Percentiles rank a stretch among this genome's conserved stretches.
Evolutionary conservation across 495 filamentous ascomycete genomes (phyloP).

Genomic region (Penicillium taxi): DNA sequence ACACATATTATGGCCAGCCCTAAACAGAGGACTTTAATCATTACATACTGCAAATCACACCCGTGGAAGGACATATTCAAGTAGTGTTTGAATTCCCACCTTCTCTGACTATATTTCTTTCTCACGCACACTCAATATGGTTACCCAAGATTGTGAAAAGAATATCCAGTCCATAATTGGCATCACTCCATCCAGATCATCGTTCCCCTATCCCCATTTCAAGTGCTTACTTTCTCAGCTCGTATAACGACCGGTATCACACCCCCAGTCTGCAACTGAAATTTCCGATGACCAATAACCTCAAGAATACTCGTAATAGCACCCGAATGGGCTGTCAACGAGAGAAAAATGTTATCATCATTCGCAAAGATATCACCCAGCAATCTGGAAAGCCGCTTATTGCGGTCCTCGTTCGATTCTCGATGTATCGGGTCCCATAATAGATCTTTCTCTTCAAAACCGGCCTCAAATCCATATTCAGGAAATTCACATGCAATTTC

Average conservation of each 20-base stretch:
- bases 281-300: conserved; percentile 56
- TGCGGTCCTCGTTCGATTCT: conserved; percentile 49
- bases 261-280: conserved; percentile 57
- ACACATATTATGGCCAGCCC: too few species aligned
- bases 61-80: too few species aligned
- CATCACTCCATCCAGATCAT: too few species aligned
- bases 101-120: too few species aligned
- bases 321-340: conserved; percentile 66
- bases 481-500: conserved; percentile 54
- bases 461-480: conserved; percentile 51
- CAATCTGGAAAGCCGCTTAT: conserved; percentile 44
- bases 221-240: too few species aligned
- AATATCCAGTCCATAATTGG: too few species aligned
- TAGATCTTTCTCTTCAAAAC: conserved; percentile 55
- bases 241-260: conserved; percentile 64
- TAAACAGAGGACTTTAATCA: too few species aligned
- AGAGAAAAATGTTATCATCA: conserved; percentile 55
- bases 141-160: too few species aligned
- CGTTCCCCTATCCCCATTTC: too few species aligned
- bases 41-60: too few species aligned
- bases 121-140: too few species aligned
- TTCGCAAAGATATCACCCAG: conserved; percentile 57
- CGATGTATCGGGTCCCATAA: conserved; percentile 48
- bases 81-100: too few species aligned
- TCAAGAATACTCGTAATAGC: conserved; percentile 55